Evolutionary conservation across 768 basidiomycete genomes (phyloP).

Genomic region (Russula earlei): DNA sequence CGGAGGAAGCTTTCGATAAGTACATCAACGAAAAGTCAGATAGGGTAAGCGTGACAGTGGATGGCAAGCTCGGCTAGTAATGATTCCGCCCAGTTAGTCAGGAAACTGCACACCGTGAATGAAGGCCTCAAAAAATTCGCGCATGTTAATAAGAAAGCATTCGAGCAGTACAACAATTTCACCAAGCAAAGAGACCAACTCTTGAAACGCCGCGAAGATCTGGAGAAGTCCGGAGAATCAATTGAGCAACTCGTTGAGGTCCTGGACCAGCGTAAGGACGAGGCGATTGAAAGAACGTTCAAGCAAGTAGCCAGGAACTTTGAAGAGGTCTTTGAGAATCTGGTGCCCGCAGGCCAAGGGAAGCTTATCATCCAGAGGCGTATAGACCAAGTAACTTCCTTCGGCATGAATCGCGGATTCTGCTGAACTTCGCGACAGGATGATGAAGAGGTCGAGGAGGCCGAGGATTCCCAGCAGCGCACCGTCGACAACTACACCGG

Average conservation of each 20-base stretch:
- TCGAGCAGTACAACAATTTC: slow-evolving; percentile 97
- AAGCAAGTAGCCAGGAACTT: slow-evolving; percentile 97
- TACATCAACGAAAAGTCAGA: slow-evolving; percentile 86
- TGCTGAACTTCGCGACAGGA: slow-evolving; percentile 35
- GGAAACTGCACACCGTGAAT: slow-evolving; percentile 86
- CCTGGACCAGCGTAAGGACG: slow-evolving; percentile 94
- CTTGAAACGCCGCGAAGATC: slow-evolving; percentile 74
- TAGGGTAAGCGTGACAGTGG: slow-evolving; percentile 41
- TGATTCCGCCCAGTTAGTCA: slow-evolving; percentile 56
- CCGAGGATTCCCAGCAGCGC: slow-evolving; percentile 62
- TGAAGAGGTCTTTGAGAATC: slow-evolving; percentile 91
- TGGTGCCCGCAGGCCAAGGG: slow-evolving; percentile 91
- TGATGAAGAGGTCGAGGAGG: slow-evolving; percentile 64
- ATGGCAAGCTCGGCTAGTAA: background rate
- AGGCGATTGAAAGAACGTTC: slow-evolving; percentile 97
- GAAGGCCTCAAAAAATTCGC: slow-evolving; percentile 93
- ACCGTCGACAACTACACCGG: slow-evolving; percentile 92
- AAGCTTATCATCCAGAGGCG: slow-evolving; percentile 86
- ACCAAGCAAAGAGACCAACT: slow-evolving; percentile 95
- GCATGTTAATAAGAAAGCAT: slow-evolving; percentile 98
- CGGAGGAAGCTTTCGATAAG: slow-evolving; percentile 96
- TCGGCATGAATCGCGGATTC: background rate
- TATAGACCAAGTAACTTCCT: slow-evolving; percentile 60
- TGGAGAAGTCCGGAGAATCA: slow-evolving; percentile 80
- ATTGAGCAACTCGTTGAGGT: slow-evolving; percentile 91